Conservation (phyloP, 2,329 filamentous ascomycete genomes). For the Clonostachys rhizophaga region DNA sequence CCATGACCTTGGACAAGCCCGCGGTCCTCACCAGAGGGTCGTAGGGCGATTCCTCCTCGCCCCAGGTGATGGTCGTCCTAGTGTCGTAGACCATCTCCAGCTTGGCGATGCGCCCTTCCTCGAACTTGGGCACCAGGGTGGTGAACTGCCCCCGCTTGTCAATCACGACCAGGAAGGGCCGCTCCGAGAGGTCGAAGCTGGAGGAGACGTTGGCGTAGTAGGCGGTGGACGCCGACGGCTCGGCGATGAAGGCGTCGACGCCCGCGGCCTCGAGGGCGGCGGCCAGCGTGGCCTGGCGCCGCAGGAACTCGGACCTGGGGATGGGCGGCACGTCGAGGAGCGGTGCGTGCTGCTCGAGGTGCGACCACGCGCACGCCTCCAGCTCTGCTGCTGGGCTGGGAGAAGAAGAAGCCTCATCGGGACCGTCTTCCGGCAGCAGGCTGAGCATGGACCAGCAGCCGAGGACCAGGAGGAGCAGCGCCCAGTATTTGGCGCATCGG, state of each 20-base stretch:
- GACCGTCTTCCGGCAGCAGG: too few species aligned
- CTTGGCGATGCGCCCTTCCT: constrained; percentile 53
- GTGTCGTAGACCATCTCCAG: constrained; percentile 23
- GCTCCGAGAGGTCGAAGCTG: constrained; percentile 47
- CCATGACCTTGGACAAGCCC: constrained; percentile 41
- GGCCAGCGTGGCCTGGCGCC: constrained; percentile 51
- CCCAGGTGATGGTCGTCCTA: constrained; percentile 39
- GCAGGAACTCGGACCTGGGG: constrained; percentile 43
- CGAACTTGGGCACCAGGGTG: constrained; percentile 54
- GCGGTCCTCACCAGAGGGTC: constrained; percentile 29
- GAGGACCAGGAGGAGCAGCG: too few species aligned
- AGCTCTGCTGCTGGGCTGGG: too few species aligned
- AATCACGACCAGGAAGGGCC: constrained; percentile 39
- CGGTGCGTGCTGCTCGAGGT: too few species aligned
- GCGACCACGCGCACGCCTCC: too few species aligned
- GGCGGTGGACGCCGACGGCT: constrained; percentile 61
- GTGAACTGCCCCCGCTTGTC: constrained; percentile 29
- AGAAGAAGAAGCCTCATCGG: too few species aligned
- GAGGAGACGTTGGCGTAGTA: constrained; percentile 56
- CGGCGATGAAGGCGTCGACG: constrained; percentile 55
- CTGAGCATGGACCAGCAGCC: too few species aligned
- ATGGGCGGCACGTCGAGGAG: constrained; percentile 25
- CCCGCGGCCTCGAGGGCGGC: constrained; percentile 42
- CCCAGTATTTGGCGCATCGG: too few species aligned
- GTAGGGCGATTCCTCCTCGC: constrained; percentile 35